Percentiles rank a stretch among this genome's conserved stretches.
phyloP scores from a whole-genome alignment of 2,329 filamentous ascomycete species.

The Aspergillus amoenus region DNA sequence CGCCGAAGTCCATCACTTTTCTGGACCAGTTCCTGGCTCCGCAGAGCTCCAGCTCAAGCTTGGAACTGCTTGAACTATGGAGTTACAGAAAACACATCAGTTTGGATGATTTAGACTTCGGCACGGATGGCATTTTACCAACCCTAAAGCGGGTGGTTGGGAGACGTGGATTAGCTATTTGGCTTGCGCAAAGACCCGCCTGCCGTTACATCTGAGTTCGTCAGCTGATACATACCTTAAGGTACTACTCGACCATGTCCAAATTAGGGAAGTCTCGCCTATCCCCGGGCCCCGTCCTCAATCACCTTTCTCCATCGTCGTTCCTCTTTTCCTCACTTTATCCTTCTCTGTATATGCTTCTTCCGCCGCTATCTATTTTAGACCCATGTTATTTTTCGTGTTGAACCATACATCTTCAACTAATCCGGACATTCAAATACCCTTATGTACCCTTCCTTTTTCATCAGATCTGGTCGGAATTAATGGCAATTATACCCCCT shows the following conservation, averaged over 20 bases:
- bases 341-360: constrained; percentile 2
- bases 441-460: constrained; percentile 2
- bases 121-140: constrained; percentile 46
- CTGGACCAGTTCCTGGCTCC: constrained; percentile 38
- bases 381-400: neutral
- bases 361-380: neutral
- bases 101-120: constrained; percentile 54
- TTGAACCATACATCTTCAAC: neutral
- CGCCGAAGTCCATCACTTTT: constrained; percentile 45
- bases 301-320: neutral
- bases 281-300: neutral
- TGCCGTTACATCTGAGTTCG: constrained; percentile 12
- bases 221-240: constrained; percentile 1
- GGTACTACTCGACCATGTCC: neutral
- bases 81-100: constrained; percentile 49
- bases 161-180: constrained; percentile 50
- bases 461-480: neutral
- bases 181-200: constrained; percentile 41
- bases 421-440: neutral
- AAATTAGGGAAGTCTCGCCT: neutral
- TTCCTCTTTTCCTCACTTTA: neutral
- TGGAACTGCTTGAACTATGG: constrained; percentile 43
- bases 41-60: constrained; percentile 15
- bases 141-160: constrained; percentile 49
- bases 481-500: constrained; percentile 3